Conservation (phyloP, 2,329 filamentous ascomycete genomes). For the Drechslerella dactyloides region DNA sequence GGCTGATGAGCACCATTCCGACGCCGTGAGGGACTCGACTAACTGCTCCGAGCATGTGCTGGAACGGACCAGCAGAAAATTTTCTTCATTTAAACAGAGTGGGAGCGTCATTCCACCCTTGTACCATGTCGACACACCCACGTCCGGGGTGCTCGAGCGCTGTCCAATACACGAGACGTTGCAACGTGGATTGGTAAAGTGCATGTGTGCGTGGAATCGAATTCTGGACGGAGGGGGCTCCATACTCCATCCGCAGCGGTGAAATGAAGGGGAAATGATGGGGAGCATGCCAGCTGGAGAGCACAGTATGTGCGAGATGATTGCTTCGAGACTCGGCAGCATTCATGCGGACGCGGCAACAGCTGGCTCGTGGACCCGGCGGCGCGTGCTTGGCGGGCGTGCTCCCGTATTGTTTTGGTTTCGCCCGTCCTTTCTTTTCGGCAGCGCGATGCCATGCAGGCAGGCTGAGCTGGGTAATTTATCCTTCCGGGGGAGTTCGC, state of each 20-base stretch:
- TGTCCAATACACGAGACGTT: neutral
- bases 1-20: too few species aligned
- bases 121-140: neutral
- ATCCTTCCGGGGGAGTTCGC: neutral
- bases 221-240: too few species aligned
- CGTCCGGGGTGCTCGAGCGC: neutral
- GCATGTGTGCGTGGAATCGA: too few species aligned
- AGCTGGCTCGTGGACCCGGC: slow-evolving; percentile 1
- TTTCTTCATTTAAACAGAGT: neutral
- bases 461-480: neutral
- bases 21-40: too few species aligned
- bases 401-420: neutral
- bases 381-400: slow-evolving; percentile 2
- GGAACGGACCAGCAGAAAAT: neutral
- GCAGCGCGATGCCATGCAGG: neutral
- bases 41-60: too few species aligned
- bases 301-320: neutral
- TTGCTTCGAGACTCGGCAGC: neutral
- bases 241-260: too few species aligned
- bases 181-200: neutral
- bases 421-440: neutral
- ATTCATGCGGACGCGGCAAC: neutral
- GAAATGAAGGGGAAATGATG: too few species aligned
- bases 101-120: neutral
- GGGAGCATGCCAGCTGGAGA: too few species aligned